Percentiles rank a stretch among this genome's conserved stretches.
Conservation (phyloP, 768 basidiomycete genomes). For the Lanmaoa pseudosensibilis region DNA sequence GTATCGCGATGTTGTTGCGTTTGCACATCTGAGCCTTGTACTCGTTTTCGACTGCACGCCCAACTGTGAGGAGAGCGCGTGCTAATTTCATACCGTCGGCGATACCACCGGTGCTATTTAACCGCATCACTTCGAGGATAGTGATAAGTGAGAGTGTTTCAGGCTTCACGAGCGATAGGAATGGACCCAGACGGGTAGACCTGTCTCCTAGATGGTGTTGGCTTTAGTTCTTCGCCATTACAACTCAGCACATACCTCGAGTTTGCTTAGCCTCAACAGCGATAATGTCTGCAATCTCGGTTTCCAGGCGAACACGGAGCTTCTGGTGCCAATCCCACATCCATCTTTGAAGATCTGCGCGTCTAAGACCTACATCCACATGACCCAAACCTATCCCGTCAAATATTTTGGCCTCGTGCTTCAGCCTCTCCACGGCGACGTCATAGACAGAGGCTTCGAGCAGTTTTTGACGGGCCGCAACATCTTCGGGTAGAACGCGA, state of each 20-base stretch:
- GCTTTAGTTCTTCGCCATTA: not conserved
- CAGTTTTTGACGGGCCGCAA: slow-evolving; percentile 73
- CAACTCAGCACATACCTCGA: slow-evolving; percentile 18
- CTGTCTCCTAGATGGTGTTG: slow-evolving; percentile 12
- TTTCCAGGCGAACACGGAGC: slow-evolving; percentile 50
- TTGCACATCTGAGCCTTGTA: slow-evolving; percentile 83
- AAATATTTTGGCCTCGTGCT: slow-evolving; percentile 60
- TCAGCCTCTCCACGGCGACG: slow-evolving; percentile 69
- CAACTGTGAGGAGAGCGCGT: slow-evolving; percentile 75
- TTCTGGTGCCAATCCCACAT: slow-evolving; percentile 86
- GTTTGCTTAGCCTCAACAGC: slow-evolving; percentile 34
- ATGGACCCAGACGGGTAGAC: slow-evolving; percentile 54
- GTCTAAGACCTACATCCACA: slow-evolving; percentile 42
- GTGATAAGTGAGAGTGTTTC: slow-evolving; percentile 85
- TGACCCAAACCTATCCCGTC: slow-evolving; percentile 55
- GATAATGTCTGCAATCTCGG: slow-evolving; percentile 50
- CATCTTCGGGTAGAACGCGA: slow-evolving; percentile 62
- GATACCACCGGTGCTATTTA: slow-evolving; percentile 77
- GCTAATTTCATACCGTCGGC: slow-evolving; percentile 87
- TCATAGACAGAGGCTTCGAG: slow-evolving; percentile 87
- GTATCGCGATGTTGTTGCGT: slow-evolving; percentile 56
- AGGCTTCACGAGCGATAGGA: slow-evolving; percentile 70
- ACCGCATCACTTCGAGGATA: slow-evolving; percentile 84
- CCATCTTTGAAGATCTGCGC: slow-evolving; percentile 62
- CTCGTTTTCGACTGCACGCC: slow-evolving; percentile 85